Conservation (phyloP, 2,329 filamentous ascomycete species). For the Hirsutella thompsonii region DNA sequence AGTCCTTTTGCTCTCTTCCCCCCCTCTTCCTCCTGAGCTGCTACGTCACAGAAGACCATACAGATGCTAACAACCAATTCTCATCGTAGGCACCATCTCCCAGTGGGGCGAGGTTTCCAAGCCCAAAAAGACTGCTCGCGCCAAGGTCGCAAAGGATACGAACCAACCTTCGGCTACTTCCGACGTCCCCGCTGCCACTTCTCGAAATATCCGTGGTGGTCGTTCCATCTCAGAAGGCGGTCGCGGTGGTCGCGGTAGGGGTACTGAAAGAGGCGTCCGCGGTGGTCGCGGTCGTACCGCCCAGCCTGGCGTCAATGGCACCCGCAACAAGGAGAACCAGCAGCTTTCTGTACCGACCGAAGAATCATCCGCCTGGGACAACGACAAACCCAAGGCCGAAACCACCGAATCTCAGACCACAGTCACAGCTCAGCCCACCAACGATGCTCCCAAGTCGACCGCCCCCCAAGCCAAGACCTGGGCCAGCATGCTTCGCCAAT, state of each 20-base stretch:
- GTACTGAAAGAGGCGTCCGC: constrained; percentile 48
- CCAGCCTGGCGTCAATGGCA: constrained; percentile 44
- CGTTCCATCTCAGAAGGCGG: constrained; percentile 48
- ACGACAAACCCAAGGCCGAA: constrained; percentile 22
- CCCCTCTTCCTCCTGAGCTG: not conserved
- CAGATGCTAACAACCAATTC: constrained; percentile 5
- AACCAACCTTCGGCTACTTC: constrained; percentile 35
- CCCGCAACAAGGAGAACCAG: constrained; percentile 41
- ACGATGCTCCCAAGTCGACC: constrained; percentile 25
- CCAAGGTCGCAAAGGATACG: constrained; percentile 58
- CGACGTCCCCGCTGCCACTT: constrained; percentile 29
- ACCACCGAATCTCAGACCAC: constrained; percentile 20
- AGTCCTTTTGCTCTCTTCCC: no score
- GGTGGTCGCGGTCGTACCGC: constrained; percentile 52
- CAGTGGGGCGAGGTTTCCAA: constrained; percentile 79
- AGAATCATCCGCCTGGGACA: constrained; percentile 45
- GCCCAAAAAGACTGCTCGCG: constrained; percentile 62
- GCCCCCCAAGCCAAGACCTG: constrained; percentile 45
- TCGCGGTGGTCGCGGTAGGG: constrained; percentile 49
- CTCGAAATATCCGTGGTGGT: constrained; percentile 44
- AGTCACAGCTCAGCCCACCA: constrained; percentile 15
- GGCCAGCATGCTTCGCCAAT: constrained; percentile 61
- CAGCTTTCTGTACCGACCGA: constrained; percentile 54
- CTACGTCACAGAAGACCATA: not conserved
- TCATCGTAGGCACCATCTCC: constrained; percentile 53